These are phyloP conservation scores for Drechslerella dactyloides DNA, from an alignment of 2,329 filamentous ascomycete genomes.

Conservation along the genomic window DNA sequence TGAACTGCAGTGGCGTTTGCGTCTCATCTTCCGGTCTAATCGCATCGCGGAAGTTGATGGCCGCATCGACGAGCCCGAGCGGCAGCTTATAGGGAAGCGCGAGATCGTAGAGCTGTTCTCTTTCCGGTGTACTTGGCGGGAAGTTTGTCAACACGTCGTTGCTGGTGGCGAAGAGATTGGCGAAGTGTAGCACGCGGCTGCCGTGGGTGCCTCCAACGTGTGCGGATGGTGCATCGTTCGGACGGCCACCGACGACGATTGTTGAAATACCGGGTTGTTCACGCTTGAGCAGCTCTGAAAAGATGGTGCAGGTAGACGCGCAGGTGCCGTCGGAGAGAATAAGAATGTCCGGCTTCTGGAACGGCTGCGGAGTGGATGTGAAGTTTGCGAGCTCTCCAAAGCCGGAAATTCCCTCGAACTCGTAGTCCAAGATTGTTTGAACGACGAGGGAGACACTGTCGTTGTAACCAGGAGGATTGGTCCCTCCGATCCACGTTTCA, in stretches of 20 bases:
- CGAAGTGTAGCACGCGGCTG: constrained; percentile 55
- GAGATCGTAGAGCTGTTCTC: constrained; percentile 13
- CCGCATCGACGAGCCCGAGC: constrained; percentile 10
- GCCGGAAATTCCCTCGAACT: constrained; percentile 30
- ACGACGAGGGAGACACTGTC: constrained; percentile 58
- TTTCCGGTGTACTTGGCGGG: constrained; percentile 17
- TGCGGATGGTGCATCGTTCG: constrained; percentile 33
- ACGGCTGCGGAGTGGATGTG: constrained; percentile 55
- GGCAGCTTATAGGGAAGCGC: constrained; percentile 31
- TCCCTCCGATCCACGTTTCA: constrained; percentile 59
- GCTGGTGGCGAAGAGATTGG: constrained; percentile 26
- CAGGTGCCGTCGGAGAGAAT: constrained; percentile 65
- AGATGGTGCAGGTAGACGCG: constrained; percentile 68
- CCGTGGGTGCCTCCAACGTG: constrained; percentile 70
- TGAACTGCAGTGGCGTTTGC: constrained; percentile 61
- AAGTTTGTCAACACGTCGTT: not conserved
- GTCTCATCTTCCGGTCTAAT: constrained; percentile 38
- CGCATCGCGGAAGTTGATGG: constrained; percentile 44
- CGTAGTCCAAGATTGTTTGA: constrained; percentile 18
- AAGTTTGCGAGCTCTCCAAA: constrained; percentile 49
- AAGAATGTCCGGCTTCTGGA: constrained; percentile 60
- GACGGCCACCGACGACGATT: constrained; percentile 59
- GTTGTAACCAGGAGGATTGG: constrained; percentile 51
- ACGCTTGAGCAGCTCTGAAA: constrained; percentile 64
- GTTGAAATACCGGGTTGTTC: constrained; percentile 62